Evolutionary conservation across 1,139 yeast species (phyloP).

Genomic region (Suhomyces bribrorum): DNA sequence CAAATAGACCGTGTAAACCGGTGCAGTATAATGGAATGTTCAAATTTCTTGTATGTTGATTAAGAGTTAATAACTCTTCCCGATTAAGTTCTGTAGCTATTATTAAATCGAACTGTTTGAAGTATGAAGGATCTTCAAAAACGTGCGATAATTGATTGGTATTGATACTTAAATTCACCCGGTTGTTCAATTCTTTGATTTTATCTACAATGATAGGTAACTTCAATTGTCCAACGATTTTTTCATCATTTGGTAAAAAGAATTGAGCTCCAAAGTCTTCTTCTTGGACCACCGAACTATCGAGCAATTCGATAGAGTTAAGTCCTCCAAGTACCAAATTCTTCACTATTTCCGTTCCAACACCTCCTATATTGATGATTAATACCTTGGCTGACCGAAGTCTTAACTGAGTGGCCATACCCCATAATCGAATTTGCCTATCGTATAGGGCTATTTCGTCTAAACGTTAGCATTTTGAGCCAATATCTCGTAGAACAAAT

Average conservation of each 20-base stretch:
- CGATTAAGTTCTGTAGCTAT: conserved; percentile 69
- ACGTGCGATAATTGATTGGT: conserved; percentile 32
- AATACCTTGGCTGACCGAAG: conserved; percentile 74
- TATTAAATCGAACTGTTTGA: conserved; percentile 65
- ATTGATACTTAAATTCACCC: conserved; percentile 59
- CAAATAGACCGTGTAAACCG: conserved; percentile 78
- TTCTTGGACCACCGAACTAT: conserved; percentile 53
- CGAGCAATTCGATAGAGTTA: conserved; percentile 73
- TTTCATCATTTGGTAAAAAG: conserved; percentile 60
- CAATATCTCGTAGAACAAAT: not conserved
- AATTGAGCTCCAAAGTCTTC: conserved; percentile 79
- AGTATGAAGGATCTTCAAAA: conserved; percentile 33
- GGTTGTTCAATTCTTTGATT: conserved; percentile 72
- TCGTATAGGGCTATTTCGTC: conserved; percentile 94
- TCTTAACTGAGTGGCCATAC: conserved; percentile 85
- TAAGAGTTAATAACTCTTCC: conserved; percentile 44
- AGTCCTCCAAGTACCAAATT: conserved; percentile 88
- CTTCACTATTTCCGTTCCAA: conserved; percentile 80
- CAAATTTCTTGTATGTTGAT: conserved; percentile 54
- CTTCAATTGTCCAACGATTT: conserved; percentile 50
- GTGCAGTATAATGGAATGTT: conserved; percentile 68
- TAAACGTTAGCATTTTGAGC: conserved; percentile 20
- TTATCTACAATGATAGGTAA: conserved; percentile 55
- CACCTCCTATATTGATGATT: conserved; percentile 65
- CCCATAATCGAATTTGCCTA: conserved; percentile 96